phyloP scores from a whole-genome alignment of 495 filamentous ascomycete species.

The Rhypophila decipiens region DNA sequence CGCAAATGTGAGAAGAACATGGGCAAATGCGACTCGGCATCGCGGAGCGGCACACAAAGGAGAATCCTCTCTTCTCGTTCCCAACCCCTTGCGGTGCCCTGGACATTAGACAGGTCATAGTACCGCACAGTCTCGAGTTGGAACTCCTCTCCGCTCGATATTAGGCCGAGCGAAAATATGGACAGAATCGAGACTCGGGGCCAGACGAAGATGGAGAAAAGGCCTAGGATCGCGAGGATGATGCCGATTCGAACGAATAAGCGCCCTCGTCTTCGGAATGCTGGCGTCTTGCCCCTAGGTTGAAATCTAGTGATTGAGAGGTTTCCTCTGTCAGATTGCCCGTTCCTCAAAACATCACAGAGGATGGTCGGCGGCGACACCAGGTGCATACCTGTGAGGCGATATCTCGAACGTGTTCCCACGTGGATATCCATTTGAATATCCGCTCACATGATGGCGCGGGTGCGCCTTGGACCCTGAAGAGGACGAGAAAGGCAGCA shows the following conservation, averaged over 20 bases:
- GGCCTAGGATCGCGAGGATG: conserved; percentile 39
- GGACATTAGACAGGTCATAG: conserved; percentile 87
- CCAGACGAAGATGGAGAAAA: conserved; percentile 60
- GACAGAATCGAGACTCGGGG: conserved; percentile 62
- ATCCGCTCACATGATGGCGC: conserved; percentile 56
- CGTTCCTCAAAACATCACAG: not conserved
- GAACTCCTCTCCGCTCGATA: conserved; percentile 62
- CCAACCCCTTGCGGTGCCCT: conserved; percentile 87
- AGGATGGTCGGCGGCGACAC: not conserved
- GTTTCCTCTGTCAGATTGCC: not conserved
- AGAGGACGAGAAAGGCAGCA: conserved; percentile 37
- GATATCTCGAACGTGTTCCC: conserved; percentile 74
- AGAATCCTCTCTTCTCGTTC: conserved; percentile 91
- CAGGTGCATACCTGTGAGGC: conserved; percentile 65
- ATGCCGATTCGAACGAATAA: conserved; percentile 61
- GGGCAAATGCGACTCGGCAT: conserved; percentile 85
- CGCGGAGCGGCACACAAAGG: conserved; percentile 89
- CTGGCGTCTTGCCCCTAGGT: conserved; percentile 66
- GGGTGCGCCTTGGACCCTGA: conserved; percentile 50
- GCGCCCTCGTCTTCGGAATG: conserved; percentile 66
- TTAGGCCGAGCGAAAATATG: conserved; percentile 64
- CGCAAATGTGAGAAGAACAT: conserved; percentile 98
- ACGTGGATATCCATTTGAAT: conserved; percentile 73
- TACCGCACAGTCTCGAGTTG: conserved; percentile 91
- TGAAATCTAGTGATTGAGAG: conserved; percentile 61